phyloP scores from a whole-genome alignment of 169 alveolate genomes.

The Plasmodium malariae region DNA sequence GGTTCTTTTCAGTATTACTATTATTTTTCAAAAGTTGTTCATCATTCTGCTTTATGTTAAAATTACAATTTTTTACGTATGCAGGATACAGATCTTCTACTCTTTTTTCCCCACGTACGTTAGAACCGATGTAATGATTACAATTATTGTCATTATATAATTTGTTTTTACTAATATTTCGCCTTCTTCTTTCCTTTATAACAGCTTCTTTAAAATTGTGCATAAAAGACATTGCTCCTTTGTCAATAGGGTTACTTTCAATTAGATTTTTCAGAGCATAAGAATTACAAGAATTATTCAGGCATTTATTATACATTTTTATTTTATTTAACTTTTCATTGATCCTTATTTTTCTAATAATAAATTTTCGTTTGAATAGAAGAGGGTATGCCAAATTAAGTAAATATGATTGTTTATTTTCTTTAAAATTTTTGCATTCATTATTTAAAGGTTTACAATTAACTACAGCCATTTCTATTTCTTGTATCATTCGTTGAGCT shows the following conservation, averaged over 20 bases:
- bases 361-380: constrained; percentile 77
- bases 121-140: not conserved
- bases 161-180: not conserved
- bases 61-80: not conserved
- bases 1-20: no score
- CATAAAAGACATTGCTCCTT: not conserved
- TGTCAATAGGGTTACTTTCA: constrained; percentile 14
- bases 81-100: not conserved
- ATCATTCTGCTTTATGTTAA: not conserved
- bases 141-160: not conserved
- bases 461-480: constrained; percentile 94
- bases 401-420: constrained; percentile 36
- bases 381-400: constrained; percentile 82
- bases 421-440: constrained; percentile 29
- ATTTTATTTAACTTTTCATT: constrained; percentile 26
- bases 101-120: not conserved
- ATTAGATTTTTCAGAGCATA: not conserved
- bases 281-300: constrained; percentile 23
- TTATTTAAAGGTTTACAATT: constrained; percentile 85
- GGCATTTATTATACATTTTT: constrained; percentile 16
- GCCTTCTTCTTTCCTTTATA: not conserved
- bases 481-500: constrained; percentile 91
- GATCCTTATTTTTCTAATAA: constrained; percentile 54
- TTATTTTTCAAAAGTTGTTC: not conserved
- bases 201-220: not conserved